Evolutionary conservation across 306 rosid species (phyloP).

Genomic region (Prunus fruticosa): DNA sequence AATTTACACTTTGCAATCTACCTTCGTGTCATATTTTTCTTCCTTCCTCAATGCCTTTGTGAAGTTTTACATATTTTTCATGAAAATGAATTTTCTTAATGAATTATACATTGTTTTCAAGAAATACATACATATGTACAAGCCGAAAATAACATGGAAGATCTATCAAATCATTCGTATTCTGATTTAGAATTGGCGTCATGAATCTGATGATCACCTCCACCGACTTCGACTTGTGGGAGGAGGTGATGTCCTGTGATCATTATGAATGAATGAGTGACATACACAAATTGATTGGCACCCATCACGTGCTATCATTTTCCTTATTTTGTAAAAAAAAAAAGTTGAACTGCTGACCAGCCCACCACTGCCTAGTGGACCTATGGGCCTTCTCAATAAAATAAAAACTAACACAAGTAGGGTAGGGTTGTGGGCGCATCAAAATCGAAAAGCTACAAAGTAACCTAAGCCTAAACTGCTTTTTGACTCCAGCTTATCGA

Average conservation of each 20-base stretch:
- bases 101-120: too few species aligned
- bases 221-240: not conserved
- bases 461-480: not conserved
- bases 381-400: not conserved
- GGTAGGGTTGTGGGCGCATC: conserved; percentile 20
- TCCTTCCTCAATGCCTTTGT: too few species aligned
- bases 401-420: not conserved
- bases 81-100: too few species aligned
- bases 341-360: not conserved
- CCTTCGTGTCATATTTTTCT: too few species aligned
- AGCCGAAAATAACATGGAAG: not conserved
- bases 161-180: not conserved
- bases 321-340: not conserved
- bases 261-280: not conserved
- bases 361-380: not conserved
- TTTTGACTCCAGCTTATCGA: conserved; percentile 23
- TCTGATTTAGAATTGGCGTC: not conserved
- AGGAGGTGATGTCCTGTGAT: not conserved
- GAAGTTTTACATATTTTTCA: too few species aligned
- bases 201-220: not conserved
- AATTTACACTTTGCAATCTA: too few species aligned
- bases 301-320: conserved; percentile 10
- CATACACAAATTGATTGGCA: not conserved
- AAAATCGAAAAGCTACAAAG: conserved; percentile 12
- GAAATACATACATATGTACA: too few species aligned